Conservation (phyloP, 1,284 basidiomycete genomes). For the Ganoderma multipileum region DNA sequence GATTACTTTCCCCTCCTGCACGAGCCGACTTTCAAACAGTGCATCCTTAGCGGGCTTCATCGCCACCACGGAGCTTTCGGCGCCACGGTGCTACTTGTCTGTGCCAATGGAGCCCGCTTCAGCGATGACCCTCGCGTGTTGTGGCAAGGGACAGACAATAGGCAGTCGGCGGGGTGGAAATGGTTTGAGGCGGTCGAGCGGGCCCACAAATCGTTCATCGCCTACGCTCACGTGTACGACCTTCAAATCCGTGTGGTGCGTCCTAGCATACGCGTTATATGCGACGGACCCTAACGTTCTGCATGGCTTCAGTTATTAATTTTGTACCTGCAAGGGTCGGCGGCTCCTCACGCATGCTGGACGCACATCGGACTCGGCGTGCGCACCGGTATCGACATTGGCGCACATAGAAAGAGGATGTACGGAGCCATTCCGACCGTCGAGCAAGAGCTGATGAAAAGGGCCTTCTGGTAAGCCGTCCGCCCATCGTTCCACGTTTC, state of each 20-base stretch:
- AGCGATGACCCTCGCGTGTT: constrained; percentile 72
- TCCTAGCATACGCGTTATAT: neutral
- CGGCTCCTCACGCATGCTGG: constrained; percentile 58
- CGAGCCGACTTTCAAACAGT: constrained; percentile 71
- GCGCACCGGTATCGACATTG: constrained; percentile 54
- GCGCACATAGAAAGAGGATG: constrained; percentile 47
- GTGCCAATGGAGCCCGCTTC: constrained; percentile 74
- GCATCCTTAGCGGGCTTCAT: constrained; percentile 64
- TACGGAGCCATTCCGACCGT: constrained; percentile 36
- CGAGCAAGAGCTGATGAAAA: constrained; percentile 61
- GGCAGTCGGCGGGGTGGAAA: constrained; percentile 75
- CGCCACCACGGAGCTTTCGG: constrained; percentile 68
- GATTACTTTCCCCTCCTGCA: constrained; percentile 75
- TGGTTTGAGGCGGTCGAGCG: constrained; percentile 71
- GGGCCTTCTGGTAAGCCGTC: constrained; percentile 75
- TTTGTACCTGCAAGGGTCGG: constrained; percentile 50
- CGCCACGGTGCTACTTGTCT: constrained; percentile 73
- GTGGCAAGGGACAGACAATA: constrained; percentile 47
- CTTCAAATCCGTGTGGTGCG: constrained; percentile 63
- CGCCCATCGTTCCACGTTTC: neutral
- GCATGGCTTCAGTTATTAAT: constrained; percentile 38
- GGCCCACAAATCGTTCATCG: constrained; percentile 60
- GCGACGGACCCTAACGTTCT: too few species aligned
- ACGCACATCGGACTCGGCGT: constrained; percentile 57
- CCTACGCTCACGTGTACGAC: constrained; percentile 68